Conservation (phyloP, 345 rosid genomes). For the Aquilaria malaccensis region DNA sequence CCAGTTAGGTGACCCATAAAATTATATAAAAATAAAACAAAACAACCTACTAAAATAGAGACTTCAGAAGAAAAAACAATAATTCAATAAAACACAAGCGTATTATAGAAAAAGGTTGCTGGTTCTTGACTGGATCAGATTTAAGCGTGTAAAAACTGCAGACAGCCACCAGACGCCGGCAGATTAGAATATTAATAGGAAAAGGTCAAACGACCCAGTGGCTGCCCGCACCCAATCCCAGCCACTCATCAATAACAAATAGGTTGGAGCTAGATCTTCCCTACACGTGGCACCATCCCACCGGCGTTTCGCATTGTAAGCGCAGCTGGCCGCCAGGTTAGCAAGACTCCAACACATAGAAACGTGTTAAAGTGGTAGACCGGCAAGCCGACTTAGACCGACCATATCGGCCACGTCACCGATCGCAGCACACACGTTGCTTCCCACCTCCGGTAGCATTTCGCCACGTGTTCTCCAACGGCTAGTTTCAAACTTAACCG, state of each 20-base stretch:
- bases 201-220: background rate
- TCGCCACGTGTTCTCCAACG: conserved; percentile 42
- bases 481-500: conserved; percentile 32
- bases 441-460: background rate
- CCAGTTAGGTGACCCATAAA: no score
- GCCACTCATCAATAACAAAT: background rate
- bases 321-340: background rate
- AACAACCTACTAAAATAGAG: no score
- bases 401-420: conserved; percentile 34
- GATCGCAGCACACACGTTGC: conserved; percentile 13
- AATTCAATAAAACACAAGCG: no score
- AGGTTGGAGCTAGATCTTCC: background rate
- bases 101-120: no score
- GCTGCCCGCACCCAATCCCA: background rate
- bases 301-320: no score
- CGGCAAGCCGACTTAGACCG: conserved; percentile 36
- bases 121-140: no score
- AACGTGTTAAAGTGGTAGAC: background rate
- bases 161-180: background rate
- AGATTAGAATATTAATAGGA: background rate
- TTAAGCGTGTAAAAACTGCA: no score
- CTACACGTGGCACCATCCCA: background rate
- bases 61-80: no score
- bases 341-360: background rate
- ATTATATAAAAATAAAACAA: no score